Base-by-base conservation (phyloP, 2,329 filamentous ascomycete species). In the Cercospora sojina region DNA sequence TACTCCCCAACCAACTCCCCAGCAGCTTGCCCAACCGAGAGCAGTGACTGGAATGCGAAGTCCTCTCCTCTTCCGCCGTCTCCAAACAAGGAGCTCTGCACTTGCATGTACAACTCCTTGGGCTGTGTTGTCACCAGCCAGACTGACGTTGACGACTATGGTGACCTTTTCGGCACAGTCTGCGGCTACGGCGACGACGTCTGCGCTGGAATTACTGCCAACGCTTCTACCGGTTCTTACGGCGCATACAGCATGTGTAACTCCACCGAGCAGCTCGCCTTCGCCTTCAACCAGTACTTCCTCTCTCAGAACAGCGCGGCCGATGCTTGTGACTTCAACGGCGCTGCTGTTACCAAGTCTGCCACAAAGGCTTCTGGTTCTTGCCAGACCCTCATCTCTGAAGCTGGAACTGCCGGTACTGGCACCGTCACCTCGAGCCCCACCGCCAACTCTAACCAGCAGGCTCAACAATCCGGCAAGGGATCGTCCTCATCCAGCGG, bases 211-310 rank as follows among this genome's bases (percentile, higher is more conserved):
- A 92, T 95, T 80, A 82, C 80, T 70, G 84, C 84, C 73, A 90
- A 93, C 79, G 85, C 85, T 60, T 86, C 85, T 67, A 85, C 83
- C 20, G 91, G 90, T 74, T 81, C 84, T 68, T 95, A 91, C 79
- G 91, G 91, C 72, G 86, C 90, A 57, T 92, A 91, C 83, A 87
- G 87, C 79, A 92, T 92, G 88, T 96, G 91, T 83, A 83, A 84
- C 72, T 75, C 86, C 74, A 83, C 84, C 72, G 84, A 91, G 80
- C 87, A 93, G 84, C 86, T 96, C 47, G 87, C 86, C 65, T 93
- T 86, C 77, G 90, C 88, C 58, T 85, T 93, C 71, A 87, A 93
- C 81, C 80, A 86, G 73, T 94, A 93, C 84, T 91, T 90, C 83
- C 77, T 83, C 72, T 79, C 78, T 71, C 83, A 88, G 75, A 81